Percentiles rank a stretch among this genome's conserved stretches.
Evolutionary conservation across 176 grass and related monocot species (phyloP).

Genomic region (Oropetium thomaeum): DNA sequence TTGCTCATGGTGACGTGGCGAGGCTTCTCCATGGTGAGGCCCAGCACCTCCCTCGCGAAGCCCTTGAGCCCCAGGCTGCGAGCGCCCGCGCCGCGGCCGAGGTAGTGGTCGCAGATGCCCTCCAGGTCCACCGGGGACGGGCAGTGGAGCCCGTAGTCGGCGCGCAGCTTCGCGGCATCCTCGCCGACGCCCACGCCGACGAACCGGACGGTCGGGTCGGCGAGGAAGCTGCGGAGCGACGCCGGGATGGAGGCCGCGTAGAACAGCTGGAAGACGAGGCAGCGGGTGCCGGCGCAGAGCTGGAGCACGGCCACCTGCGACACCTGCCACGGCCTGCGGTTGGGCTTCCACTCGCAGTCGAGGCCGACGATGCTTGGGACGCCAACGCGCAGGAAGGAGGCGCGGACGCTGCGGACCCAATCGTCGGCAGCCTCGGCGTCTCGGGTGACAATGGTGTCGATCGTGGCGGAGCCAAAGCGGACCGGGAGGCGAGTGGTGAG

Average conservation of each 20-base stretch:
- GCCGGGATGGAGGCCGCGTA: conserved; percentile 41
- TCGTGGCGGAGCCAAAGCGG: conserved; percentile 12
- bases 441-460: conserved; percentile 43
- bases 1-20: conserved; percentile 38
- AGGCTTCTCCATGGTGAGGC: conserved; percentile 50
- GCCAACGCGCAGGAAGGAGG: neutral
- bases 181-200: conserved; percentile 52
- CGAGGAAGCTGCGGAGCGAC: conserved; percentile 40
- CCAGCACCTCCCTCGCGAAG: conserved; percentile 43
- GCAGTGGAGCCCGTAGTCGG: conserved; percentile 41
- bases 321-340: neutral
- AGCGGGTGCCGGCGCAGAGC: conserved; percentile 45
- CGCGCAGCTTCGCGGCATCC: conserved; percentile 34
- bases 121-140: conserved; percentile 11
- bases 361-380: conserved; percentile 45
- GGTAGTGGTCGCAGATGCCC: conserved; percentile 10
- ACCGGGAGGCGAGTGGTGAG: conserved; percentile 11
- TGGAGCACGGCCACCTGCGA: conserved; percentile 52
- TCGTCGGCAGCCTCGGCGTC: conserved; percentile 7
- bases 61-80: conserved; percentile 40
- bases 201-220: conserved; percentile 17
- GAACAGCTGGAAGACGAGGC: conserved; percentile 58
- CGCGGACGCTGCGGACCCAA: conserved; percentile 33
- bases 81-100: neutral
- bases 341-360: conserved; percentile 59